Base-by-base conservation (phyloP, 148 eudicot genomes). In the Rhododendron simsii region DNA sequence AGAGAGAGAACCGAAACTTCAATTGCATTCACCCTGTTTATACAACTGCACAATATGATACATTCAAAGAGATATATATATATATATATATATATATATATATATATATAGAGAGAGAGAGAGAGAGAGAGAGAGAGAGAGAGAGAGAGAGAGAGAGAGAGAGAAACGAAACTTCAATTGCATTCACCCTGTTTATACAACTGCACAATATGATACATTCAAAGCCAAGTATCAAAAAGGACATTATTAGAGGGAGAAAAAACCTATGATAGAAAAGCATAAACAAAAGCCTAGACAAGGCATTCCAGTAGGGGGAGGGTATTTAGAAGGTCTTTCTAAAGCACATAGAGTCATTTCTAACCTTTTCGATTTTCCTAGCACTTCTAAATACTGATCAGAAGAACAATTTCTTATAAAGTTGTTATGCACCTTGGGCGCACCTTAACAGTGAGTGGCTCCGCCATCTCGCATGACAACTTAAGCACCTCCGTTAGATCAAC, bases 401-500 rank as follows among this genome's bases (percentile, higher is more conserved):
- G 20, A 59, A 1, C 55, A 51, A 51, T 51, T 26, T 26, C 1
- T 67, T n/a, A 67, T 35, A 20, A 77, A 77, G 7, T 21, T 41
- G 12, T 35, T 20, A 23, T 37, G 16, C 44, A 50, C 45, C 48
- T 57, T 39, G 87, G 85, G 15, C 83, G 89, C 78, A 91, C 88
- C 20, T 85, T 82, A 30, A 87, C 96, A 12, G 59, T 59, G 37
- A 96, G 92, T 9, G 98, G 96, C 16, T 90, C 88, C 20, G 91
- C 94, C 98, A 94, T 94, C 85, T 96, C 98, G 71, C 98, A 92
- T 3, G 98, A 96, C 0, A 96, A 87, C 88, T 84, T 94, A 11
- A 96, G 78, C 39, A 89, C 87, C 86, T 96, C 98, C 1, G 95
- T 89, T 82, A 96, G 85, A 78, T 96, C 91, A 79, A 93, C 94